These are phyloP conservation scores for Nicotiana sylvestris DNA, from an alignment of 257 asterid species.

Conservation along the genomic window DNA sequence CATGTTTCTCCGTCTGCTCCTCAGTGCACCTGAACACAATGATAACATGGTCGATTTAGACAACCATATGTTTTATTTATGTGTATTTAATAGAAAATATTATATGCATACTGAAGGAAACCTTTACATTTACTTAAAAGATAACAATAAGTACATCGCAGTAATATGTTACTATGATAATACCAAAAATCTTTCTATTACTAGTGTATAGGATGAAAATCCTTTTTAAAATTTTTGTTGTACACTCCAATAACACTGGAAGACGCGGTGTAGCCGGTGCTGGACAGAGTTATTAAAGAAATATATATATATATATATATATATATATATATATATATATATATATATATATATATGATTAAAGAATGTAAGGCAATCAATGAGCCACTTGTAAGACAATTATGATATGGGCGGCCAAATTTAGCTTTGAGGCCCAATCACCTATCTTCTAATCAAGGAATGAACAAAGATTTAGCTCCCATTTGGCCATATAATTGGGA, in stretches of 20 bases:
- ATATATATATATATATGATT: background rate
- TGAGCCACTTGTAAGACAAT: background rate
- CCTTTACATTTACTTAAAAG: background rate
- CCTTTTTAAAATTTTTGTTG: too few species aligned
- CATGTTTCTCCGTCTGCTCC: slow-evolving; percentile 71
- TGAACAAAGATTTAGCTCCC: background rate
- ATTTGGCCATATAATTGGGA: too few species aligned
- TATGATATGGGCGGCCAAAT: background rate
- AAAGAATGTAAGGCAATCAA: background rate
- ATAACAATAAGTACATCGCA: background rate
- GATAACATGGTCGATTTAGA: slow-evolving; percentile 19
- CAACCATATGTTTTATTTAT: background rate
- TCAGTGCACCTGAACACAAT: slow-evolving; percentile 52
- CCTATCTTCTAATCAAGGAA: background rate
- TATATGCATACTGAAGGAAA: background rate
- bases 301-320: background rate
- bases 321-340: background rate
- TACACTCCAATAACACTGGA: background rate
- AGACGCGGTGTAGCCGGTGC: background rate
- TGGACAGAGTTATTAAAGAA: background rate
- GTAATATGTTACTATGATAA: background rate
- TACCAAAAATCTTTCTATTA: background rate
- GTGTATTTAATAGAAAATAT: too few species aligned
- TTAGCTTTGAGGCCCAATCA: background rate
- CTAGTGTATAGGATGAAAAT: background rate